A percentile compares a stretch with the other conserved stretches of the same genome.
Evolutionary conservation across 1,284 basidiomycete genomes (phyloP).

Genomic region (Malassezia brasiliensis): DNA sequence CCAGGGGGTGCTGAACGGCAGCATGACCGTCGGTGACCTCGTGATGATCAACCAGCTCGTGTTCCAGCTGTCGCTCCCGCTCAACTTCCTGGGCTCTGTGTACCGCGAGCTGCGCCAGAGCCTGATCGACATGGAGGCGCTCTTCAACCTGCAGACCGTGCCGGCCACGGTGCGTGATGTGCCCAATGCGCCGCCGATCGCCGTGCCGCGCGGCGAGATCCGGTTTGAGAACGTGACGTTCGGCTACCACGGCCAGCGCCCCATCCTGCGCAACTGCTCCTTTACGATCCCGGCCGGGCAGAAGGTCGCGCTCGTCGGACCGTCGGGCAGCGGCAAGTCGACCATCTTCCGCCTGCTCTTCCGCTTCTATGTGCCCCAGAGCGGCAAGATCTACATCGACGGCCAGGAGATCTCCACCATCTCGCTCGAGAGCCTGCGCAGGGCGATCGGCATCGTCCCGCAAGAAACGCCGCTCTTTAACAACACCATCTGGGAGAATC

Average conservation of each 20-base stretch:
- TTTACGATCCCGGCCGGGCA: slow-evolving; percentile 89
- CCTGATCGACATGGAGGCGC: slow-evolving; percentile 87
- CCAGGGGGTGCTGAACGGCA: slow-evolving; percentile 82
- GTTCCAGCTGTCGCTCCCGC: slow-evolving; percentile 86
- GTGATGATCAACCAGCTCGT: slow-evolving; percentile 99
- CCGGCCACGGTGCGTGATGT: slow-evolving; percentile 69
- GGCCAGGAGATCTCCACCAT: slow-evolving; percentile 73
- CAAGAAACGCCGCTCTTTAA: slow-evolving; percentile 98
- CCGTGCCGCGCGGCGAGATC: slow-evolving; percentile 70
- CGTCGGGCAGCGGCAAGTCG: slow-evolving; percentile 94
- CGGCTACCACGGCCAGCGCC: slow-evolving; percentile 76
- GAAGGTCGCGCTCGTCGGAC: slow-evolving; percentile 91
- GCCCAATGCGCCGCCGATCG: slow-evolving; percentile 60
- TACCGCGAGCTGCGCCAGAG: slow-evolving; percentile 93
- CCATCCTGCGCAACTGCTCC: slow-evolving; percentile 67
- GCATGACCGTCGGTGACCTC: slow-evolving; percentile 94
- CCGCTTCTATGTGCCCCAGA: slow-evolving; percentile 79
- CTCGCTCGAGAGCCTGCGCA: slow-evolving; percentile 64
- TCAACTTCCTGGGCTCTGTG: slow-evolving; percentile 93
- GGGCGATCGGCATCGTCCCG: slow-evolving; percentile 80
- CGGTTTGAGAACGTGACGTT: slow-evolving; percentile 86
- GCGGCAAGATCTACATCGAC: slow-evolving; percentile 72
- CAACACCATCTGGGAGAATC: slow-evolving; percentile 84
- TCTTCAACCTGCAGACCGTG: slow-evolving; percentile 81
- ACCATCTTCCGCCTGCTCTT: slow-evolving; percentile 89